phyloP scores from a whole-genome alignment of 106 monocot species.

The Agapanthus africanus region DNA sequence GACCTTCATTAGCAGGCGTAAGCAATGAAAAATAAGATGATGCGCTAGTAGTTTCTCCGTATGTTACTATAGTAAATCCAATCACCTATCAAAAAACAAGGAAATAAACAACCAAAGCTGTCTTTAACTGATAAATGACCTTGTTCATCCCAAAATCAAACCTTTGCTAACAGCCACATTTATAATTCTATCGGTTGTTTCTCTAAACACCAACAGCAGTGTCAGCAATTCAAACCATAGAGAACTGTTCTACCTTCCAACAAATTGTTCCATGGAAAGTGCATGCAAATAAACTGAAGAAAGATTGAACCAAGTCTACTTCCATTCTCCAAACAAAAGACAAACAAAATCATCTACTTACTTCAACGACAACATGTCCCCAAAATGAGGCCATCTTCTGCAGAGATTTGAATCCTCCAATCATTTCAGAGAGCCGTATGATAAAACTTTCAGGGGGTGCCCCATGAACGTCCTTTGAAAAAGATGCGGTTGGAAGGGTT shows the following conservation, averaged over 20 bases:
- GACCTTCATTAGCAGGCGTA: neutral
- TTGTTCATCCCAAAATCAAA: neutral
- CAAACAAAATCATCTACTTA: slow-evolving; percentile 22
- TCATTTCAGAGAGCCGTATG: slow-evolving; percentile 40
- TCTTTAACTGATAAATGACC: neutral
- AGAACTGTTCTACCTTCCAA: neutral
- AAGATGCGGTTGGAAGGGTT: slow-evolving; percentile 6
- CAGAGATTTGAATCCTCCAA: slow-evolving; percentile 56
- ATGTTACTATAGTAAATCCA: neutral
- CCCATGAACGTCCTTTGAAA: slow-evolving; percentile 52
- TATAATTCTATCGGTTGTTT: neutral
- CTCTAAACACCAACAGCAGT: too few species aligned
- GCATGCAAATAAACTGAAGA: neutral
- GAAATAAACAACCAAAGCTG: neutral
- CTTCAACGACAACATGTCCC: slow-evolving; percentile 49
- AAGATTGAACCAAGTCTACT: neutral
- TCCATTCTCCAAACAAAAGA: neutral
- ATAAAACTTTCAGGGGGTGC: slow-evolving; percentile 80
- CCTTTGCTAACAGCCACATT: neutral
- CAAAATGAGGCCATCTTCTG: slow-evolving; percentile 73
- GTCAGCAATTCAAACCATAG: neutral
- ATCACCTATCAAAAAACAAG: neutral
- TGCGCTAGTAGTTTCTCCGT: too few species aligned
- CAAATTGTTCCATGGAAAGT: neutral
- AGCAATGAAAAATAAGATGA: neutral